Conservation (phyloP, 768 basidiomycete species). For the Suillus clintonianus region DNA sequence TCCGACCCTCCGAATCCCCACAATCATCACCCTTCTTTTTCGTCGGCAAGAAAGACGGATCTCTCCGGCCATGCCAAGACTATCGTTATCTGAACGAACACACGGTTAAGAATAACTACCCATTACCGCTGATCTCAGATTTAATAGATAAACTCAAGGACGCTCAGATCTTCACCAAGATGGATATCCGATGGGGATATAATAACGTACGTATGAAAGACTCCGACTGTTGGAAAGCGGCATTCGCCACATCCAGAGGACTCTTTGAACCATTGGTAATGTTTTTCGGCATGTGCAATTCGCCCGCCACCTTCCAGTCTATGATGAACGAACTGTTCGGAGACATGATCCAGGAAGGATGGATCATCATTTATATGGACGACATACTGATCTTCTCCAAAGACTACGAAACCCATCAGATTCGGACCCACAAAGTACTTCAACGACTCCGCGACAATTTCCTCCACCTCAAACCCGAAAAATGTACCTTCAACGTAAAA, state of each 20-base stretch:
- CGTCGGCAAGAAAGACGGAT: background rate
- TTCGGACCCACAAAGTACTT: slow-evolving; percentile 22
- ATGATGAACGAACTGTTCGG: slow-evolving; percentile 28
- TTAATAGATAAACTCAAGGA: slow-evolving; percentile 11
- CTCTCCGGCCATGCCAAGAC: background rate
- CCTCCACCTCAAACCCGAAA: slow-evolving; percentile 30
- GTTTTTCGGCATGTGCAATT: slow-evolving; percentile 16
- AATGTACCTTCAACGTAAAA: background rate
- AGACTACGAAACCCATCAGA: slow-evolving; percentile 9
- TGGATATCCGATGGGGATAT: background rate
- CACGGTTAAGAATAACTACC: slow-evolving; percentile 9
- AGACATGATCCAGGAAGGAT: slow-evolving; percentile 15
- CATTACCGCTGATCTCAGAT: background rate
- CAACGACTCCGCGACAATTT: slow-evolving; percentile 27
- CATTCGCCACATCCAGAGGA: background rate
- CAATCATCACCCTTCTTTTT: slow-evolving; percentile 19
- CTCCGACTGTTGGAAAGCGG: background rate
- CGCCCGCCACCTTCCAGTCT: slow-evolving; percentile 19
- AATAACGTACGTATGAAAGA: background rate
- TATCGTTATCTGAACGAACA: slow-evolving; percentile 1
- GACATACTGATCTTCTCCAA: slow-evolving; percentile 26
- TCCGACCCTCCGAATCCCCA: slow-evolving; percentile 19
- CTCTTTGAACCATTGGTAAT: background rate
- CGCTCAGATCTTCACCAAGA: slow-evolving; percentile 22
- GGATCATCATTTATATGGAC: slow-evolving; percentile 29